Evolutionary conservation across 2,329 filamentous ascomycete species (phyloP).

Genomic region (Teratosphaeria nubilosa): DNA sequence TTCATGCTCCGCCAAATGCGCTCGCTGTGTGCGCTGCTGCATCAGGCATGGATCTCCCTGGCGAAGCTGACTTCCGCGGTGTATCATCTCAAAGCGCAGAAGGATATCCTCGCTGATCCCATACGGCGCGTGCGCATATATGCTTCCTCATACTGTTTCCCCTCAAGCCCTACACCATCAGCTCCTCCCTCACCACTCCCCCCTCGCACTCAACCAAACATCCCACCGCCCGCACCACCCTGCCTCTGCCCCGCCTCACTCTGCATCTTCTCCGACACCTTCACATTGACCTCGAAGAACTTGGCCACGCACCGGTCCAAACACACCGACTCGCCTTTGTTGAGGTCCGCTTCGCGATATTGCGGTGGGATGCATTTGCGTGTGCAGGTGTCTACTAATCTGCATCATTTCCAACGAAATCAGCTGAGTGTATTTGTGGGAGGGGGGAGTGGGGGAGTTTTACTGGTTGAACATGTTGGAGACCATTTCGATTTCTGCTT

Average conservation of each 20-base stretch:
- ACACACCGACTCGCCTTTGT: conserved; percentile 98
- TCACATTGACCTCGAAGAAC: conserved; percentile 98
- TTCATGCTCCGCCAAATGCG: neutral
- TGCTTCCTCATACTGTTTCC: neutral
- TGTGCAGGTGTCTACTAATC: conserved; percentile 74
- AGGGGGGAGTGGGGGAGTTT: conserved; percentile 7
- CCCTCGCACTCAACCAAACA: conserved; percentile 14
- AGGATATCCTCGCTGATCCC: neutral
- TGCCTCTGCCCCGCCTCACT: conserved; percentile 64
- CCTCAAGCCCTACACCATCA: neutral
- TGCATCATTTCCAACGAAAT: conserved; percentile 6
- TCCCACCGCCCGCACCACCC: conserved; percentile 41
- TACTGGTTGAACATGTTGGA: conserved; percentile 98
- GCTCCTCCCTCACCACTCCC: neutral
- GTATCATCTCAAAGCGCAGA: too few species aligned
- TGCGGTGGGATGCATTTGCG: conserved; percentile 86
- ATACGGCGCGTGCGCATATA: too few species aligned
- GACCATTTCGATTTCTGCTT: conserved; percentile 95
- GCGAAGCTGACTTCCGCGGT: too few species aligned
- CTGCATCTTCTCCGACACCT: conserved; percentile 95
- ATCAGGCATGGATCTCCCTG: neutral
- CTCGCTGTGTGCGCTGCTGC: neutral
- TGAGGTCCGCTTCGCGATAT: conserved; percentile 92
- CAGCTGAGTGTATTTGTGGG: neutral
- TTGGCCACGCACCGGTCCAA: conserved; percentile 94